Percentiles rank a stretch among this genome's conserved stretches.
phyloP scores from a whole-genome alignment of 345 rosid species.

The Citrus mangshanensis region DNA sequence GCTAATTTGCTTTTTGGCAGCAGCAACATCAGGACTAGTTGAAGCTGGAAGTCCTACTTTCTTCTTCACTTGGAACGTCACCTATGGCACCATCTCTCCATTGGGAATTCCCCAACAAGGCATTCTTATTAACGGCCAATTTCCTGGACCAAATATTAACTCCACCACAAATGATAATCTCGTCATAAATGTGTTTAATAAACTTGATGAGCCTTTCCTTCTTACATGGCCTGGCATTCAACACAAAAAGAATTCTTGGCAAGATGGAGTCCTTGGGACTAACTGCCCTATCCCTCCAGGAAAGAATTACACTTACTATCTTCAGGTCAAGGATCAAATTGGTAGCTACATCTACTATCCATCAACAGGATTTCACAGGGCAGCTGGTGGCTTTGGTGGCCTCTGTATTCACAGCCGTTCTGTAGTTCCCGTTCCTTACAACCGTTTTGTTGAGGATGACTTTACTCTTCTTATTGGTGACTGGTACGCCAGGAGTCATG shows the following conservation, averaged over 20 bases:
- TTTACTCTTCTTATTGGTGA: conserved; percentile 53
- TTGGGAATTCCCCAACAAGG: conserved; percentile 62
- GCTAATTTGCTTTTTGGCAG: conserved; percentile 37
- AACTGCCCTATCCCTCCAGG: conserved; percentile 74
- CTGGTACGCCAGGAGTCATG: conserved; percentile 61
- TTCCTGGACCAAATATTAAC: conserved; percentile 79
- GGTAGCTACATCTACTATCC: conserved; percentile 78
- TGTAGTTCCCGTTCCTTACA: conserved; percentile 70
- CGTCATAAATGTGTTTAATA: conserved; percentile 65
- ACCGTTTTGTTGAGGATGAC: conserved; percentile 56
- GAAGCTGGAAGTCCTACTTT: conserved; percentile 62
- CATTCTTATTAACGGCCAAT: conserved; percentile 70
- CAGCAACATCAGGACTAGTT: conserved; percentile 25
- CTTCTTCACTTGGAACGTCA: conserved; percentile 63
- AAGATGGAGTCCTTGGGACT: conserved; percentile 67
- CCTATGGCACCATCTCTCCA: conserved; percentile 59
- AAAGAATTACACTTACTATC: conserved; percentile 65
- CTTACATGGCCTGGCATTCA: conserved; percentile 75
- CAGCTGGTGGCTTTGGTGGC: conserved; percentile 70
- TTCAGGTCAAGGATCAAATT: conserved; percentile 91
- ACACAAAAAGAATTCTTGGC: conserved; percentile 86
- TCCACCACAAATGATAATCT: conserved; percentile 71
- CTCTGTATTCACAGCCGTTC: conserved; percentile 65
- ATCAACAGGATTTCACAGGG: conserved; percentile 46
- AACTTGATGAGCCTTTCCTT: conserved; percentile 69